phyloP scores from a whole-genome alignment of 768 basidiomycete genomes.

The Lactifluus echinatus region DNA sequence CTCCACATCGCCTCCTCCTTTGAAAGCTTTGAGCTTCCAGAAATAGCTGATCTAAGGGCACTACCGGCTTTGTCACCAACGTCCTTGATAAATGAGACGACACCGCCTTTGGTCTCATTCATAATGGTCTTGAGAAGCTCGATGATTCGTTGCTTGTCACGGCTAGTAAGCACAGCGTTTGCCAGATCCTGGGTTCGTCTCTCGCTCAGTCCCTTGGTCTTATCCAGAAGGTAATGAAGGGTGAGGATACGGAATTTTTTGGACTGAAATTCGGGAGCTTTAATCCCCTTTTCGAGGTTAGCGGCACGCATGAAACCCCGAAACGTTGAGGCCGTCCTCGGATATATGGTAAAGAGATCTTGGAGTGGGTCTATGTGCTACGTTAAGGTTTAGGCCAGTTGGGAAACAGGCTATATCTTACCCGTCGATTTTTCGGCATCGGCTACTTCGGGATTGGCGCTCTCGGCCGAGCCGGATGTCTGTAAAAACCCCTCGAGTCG shows the following conservation, averaged over 20 bases:
- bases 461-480: not conserved
- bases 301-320: not conserved
- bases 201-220: not conserved
- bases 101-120: too few relatives aligned
- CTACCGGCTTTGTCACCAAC: not conserved
- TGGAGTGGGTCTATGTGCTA: not conserved
- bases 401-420: not conserved
- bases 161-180: not conserved
- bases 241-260: conserved; percentile 3
- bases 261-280: not conserved
- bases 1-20: conserved; percentile 4
- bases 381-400: not conserved
- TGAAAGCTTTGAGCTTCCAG: not conserved
- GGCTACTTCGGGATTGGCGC: not conserved
- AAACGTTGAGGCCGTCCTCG: not conserved
- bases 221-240: not conserved
- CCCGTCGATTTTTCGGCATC: not conserved
- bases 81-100: not conserved
- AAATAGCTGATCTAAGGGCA: too few relatives aligned
- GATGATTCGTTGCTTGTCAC: too few relatives aligned
- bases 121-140: too few relatives aligned
- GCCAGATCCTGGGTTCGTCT: not conserved
- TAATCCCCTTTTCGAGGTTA: conserved; percentile 2
- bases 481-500: not conserved
- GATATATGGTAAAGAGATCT: not conserved